Base-by-base conservation (phyloP, 306 rosid genomes). In the Aeschynomene evenia region DNA sequence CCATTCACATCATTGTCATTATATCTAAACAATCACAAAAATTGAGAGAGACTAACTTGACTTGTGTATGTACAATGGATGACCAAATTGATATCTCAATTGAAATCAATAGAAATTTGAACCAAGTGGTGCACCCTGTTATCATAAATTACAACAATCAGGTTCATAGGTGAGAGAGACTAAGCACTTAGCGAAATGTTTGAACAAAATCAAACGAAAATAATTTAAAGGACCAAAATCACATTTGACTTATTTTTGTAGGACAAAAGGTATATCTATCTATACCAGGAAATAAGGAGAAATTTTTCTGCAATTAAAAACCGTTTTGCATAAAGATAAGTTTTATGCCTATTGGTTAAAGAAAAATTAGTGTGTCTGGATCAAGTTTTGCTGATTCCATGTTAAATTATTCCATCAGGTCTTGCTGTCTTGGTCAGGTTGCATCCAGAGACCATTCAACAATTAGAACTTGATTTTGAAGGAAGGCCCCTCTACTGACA, bases 371-470 rank as follows among this genome's bases (percentile, higher is more conserved):
- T 0, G 31, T 58, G 7, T 67, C 34, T 36, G 7, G 33, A 45
- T 68, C 57, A 16, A 29, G 56, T 21, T 20, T 65, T 66, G 11
- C 16, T 68, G 24, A 50, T 58, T 46, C 50, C 21, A 24, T 16
- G 33, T 48, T 66, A 23, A 59, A 56, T 21, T 40, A 37, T 65
- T 37, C 14, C 45, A 58, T 43, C 85, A 85, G 87, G 91, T 77
- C 79, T 88, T 46, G 84, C 81, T 50, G 33, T 82, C 76, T 84
- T 88, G 87, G 61, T 72, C 77, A 81, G 67, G 71, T 77, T 84
- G 21, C 77, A 84, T 66, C 80, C 67, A 0, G 79, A 80, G 50
- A 85, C 77, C 73, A 66, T 11, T 79, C 79, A 65, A 60, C 78
- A 63, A 6, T 45, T 68, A 40, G 83, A 78, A 68, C 57, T 61